phyloP scores from a whole-genome alignment of 2,329 filamentous ascomycete genomes.

The Curvularia lunata region DNA sequence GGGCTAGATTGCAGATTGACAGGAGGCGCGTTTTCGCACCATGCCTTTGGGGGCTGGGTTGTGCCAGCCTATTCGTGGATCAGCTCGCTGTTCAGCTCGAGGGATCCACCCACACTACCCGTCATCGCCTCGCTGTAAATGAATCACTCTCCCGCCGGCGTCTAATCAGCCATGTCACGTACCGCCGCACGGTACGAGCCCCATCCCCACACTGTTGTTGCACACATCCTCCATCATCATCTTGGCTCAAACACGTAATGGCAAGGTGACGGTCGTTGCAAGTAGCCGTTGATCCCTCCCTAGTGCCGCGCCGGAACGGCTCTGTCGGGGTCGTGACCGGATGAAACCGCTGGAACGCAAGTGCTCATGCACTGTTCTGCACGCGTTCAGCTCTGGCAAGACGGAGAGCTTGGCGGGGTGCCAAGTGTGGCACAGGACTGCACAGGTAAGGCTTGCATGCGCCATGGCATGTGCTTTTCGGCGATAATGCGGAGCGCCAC shows the following conservation, averaged over 20 bases:
- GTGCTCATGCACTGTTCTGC: constrained; percentile 3
- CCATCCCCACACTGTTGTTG: background rate
- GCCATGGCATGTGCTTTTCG: constrained; percentile 3
- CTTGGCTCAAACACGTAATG: constrained; percentile 11
- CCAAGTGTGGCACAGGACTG: constrained; percentile 9
- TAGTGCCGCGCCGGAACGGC: background rate
- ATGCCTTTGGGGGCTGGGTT: constrained; percentile 1
- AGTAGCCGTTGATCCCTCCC: background rate
- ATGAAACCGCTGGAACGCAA: background rate
- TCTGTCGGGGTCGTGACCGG: background rate
- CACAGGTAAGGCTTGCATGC: background rate
- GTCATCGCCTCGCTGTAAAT: constrained; percentile 2
- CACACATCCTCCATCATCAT: background rate
- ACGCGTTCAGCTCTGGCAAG: background rate
- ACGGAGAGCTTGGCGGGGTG: background rate
- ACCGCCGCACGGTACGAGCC: background rate
- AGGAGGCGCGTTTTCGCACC: constrained; percentile 1
- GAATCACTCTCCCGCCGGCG: background rate
- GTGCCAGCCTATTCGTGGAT: constrained; percentile 1
- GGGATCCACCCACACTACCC: constrained; percentile 3
- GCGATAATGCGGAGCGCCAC: background rate
- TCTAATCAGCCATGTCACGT: background rate
- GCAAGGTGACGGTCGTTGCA: background rate
- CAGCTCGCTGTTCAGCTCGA: constrained; percentile 9
- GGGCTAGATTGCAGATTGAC: constrained; percentile 8